phyloP scores from a whole-genome alignment of 2,329 filamentous ascomycete species.

The Pseudogymnoascus sp. region DNA sequence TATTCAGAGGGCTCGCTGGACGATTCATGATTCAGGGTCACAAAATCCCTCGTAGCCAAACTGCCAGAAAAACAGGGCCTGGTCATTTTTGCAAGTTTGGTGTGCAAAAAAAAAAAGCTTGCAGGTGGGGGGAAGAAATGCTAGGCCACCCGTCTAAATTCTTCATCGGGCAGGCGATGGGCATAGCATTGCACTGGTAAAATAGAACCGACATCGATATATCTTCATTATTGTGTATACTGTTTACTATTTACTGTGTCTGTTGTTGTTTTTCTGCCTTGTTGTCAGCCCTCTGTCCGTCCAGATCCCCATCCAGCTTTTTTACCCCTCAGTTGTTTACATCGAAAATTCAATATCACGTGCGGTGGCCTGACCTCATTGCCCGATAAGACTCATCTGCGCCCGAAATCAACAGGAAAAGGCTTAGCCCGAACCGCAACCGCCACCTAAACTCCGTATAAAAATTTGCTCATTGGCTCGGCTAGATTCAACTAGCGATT shows the following conservation, averaged over 20 bases:
- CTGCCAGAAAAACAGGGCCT: neutral
- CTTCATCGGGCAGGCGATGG: neutral
- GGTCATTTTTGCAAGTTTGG: neutral
- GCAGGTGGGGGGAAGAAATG: neutral
- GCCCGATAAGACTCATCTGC: conserved; percentile 7
- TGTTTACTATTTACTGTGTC: neutral
- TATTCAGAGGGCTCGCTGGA: neutral
- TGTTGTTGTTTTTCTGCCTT: neutral
- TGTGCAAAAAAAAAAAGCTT: conserved; percentile 5
- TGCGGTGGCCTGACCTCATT: neutral
- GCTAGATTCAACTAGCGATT: conserved; percentile 4
- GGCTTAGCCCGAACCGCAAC: neutral
- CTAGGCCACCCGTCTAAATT: neutral
- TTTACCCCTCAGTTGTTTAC: conserved; percentile 5
- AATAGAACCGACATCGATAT: neutral
- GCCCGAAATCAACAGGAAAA: conserved; percentile 5
- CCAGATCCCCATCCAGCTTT: neutral
- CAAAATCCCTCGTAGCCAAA: neutral
- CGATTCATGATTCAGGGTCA: conserved; percentile 1
- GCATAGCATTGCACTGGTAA: neutral
- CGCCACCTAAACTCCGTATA: conserved; percentile 1
- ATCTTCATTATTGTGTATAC: neutral
- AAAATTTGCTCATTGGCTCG: neutral
- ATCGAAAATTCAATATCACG: neutral
- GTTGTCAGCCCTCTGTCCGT: neutral